Evolutionary conservation across 2,329 filamentous ascomycete species (phyloP), one percentile per base, ranked within the genome.

Genomic region (Cladophialophora immunda): DNA sequence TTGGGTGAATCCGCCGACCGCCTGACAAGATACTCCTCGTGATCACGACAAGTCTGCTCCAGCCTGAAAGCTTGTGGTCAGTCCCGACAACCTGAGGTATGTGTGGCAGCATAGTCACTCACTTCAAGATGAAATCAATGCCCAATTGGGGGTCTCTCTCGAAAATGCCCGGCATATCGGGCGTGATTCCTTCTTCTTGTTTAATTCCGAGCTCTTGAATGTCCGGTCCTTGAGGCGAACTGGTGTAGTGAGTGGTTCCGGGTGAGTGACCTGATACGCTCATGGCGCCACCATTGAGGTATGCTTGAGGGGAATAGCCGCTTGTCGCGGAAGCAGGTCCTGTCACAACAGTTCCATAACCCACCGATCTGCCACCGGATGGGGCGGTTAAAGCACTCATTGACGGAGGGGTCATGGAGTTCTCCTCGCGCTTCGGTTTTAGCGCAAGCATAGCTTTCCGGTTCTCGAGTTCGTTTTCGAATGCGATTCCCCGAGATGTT

Each of bases 21-120:
- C 65, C 85, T 89, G 72, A 94, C 83, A 68, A 97, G 84, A 80
- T 90, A 92, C 73, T 93, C 92, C 81, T 94, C 86, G 79, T 97
- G 93, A 73, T 93, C 89, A 87, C 97, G 96, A 84, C 95, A 98
- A 60, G 94, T 92, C 77, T 90, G 91, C 91, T 92, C 90, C 85
- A 86, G 74, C 71, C 79, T 87, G 79, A 70, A 9, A 53, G 29
- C 34, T 11, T 53, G 53, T 27, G 58, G 38, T 58, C 30, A 29
- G 30, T 55, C 19, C n/a, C 38, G 58, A 67, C 53, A 27, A 27
- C 30, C 58, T 11, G 45, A 53, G 19, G 27, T 13, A 30, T 36
- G 15, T 4, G 19, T 63, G 30, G 27, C 62, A n/a, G 50, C 71
- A 19, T 32, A 6, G 4, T 15, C 22, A 32, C 81, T 72, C 76